Percentiles rank a stretch among this genome's conserved stretches.
These are phyloP conservation scores for Phytophthora litchii DNA, from an alignment of 352 stramenopile genomes.

Conservation along the genomic window DNA sequence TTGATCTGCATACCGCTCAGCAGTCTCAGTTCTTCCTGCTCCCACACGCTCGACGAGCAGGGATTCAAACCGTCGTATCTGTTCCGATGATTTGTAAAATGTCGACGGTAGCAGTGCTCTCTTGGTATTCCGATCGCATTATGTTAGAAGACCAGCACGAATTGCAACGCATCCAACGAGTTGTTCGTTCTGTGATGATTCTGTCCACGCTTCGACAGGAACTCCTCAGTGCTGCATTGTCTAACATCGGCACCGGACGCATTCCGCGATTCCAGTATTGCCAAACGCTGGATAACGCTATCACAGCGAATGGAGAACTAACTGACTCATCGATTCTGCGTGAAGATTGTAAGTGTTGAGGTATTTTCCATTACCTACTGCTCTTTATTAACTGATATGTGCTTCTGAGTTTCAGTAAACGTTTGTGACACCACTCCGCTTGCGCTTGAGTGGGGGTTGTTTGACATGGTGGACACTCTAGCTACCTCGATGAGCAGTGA, in stretches of 20 bases:
- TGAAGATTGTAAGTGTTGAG: slow-evolving; percentile 54
- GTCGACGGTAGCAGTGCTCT: slow-evolving; percentile 79
- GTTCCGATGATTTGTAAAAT: slow-evolving; percentile 87
- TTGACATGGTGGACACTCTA: slow-evolving; percentile 66
- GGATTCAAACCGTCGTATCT: slow-evolving; percentile 69
- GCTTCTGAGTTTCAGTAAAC: slow-evolving; percentile 39
- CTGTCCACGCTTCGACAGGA: slow-evolving; percentile 66
- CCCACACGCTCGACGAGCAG: slow-evolving; percentile 66
- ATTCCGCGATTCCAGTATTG: slow-evolving; percentile 83
- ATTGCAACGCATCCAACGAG: slow-evolving; percentile 71
- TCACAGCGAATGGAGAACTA: slow-evolving; percentile 76
- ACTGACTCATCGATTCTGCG: slow-evolving; percentile 38
- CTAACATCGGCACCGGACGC: slow-evolving; percentile 25
- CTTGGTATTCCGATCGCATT: slow-evolving; percentile 71
- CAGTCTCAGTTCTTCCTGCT: slow-evolving; percentile 82
- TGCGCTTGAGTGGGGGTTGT: slow-evolving; percentile 76
- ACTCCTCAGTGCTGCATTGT: slow-evolving; percentile 38
- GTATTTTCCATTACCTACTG: neutral
- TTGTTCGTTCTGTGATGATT: slow-evolving; percentile 72
- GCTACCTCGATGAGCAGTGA: slow-evolving; percentile 86
- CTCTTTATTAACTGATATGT: slow-evolving; percentile 21
- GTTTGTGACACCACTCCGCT: slow-evolving; percentile 63
- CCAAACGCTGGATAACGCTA: slow-evolving; percentile 72
- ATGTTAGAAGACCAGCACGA: slow-evolving; percentile 63
- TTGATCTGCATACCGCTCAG: slow-evolving; percentile 49